Percentiles rank a stretch among this genome's conserved stretches.
phyloP scores from a whole-genome alignment of 1,139 yeast genomes.

The Fermentozyma sake region DNA sequence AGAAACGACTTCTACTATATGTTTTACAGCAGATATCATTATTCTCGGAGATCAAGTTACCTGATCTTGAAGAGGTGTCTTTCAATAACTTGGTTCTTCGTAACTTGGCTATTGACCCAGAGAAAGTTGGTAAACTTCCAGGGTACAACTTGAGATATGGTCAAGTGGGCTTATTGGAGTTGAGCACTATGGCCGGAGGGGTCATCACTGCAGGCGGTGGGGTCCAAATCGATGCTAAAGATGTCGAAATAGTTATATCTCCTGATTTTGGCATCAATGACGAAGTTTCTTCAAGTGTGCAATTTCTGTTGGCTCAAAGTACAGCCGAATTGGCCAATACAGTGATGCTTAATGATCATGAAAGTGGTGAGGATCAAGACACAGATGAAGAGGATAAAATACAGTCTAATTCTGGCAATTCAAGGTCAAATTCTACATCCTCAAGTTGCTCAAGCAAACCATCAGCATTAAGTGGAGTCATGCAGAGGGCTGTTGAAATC shows the following conservation, averaged over 20 bases:
- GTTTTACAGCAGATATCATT: slow-evolving; percentile 78
- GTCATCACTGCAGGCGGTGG: slow-evolving; percentile 47
- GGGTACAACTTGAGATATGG: slow-evolving; percentile 67
- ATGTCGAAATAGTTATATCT: slow-evolving; percentile 54
- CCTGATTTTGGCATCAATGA: slow-evolving; percentile 33
- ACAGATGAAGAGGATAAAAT: slow-evolving; percentile 9
- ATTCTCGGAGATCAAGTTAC: slow-evolving; percentile 76
- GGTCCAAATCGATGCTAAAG: slow-evolving; percentile 55
- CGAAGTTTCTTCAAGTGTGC: slow-evolving; percentile 30
- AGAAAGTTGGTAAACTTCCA: slow-evolving; percentile 59
- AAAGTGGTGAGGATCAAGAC: slow-evolving; percentile 7
- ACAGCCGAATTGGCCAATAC: slow-evolving; percentile 63
- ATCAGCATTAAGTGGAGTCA: slow-evolving; percentile 48
- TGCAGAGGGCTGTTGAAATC: slow-evolving; percentile 62
- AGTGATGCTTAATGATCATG: slow-evolving; percentile 39
- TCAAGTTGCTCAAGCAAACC: slow-evolving; percentile 15
- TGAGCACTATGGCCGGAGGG: slow-evolving; percentile 27
- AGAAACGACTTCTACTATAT: slow-evolving; percentile 73
- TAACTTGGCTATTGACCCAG: slow-evolving; percentile 70
- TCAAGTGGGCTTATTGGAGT: slow-evolving; percentile 47
- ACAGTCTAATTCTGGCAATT: neutral
- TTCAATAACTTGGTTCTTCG: slow-evolving; percentile 50
- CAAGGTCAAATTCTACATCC: slow-evolving; percentile 8
- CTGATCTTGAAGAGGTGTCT: slow-evolving; percentile 74
- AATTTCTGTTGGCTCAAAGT: slow-evolving; percentile 54